These are phyloP conservation scores for Glycine latifolia DNA, from an alignment of 306 rosid genomes.

Conservation along the genomic window DNA sequence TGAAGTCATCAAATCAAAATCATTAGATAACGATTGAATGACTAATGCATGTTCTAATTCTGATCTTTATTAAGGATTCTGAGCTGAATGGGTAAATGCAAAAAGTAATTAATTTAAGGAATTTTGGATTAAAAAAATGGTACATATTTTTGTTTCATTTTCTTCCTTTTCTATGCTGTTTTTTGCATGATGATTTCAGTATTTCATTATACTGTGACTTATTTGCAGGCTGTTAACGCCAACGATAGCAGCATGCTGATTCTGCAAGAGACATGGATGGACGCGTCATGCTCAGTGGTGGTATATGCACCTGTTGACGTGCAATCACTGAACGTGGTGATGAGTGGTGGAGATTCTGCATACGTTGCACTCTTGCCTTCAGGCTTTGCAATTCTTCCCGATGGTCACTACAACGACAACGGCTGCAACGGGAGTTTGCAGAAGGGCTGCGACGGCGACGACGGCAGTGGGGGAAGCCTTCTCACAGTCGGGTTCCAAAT, in stretches of 20 bases:
- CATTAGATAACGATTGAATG: too few species aligned
- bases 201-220: background rate
- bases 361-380: conserved; percentile 91
- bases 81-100: too few species aligned
- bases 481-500: conserved; percentile 92
- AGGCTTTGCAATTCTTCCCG: conserved; percentile 85
- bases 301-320: conserved; percentile 89
- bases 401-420: conserved; percentile 14
- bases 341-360: conserved; percentile 87
- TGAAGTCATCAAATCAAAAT: too few species aligned
- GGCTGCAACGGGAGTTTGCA: conserved; percentile 23
- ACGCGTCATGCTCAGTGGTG: conserved; percentile 74
- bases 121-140: too few species aligned
- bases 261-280: conserved; percentile 90
- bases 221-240: conserved; percentile 63
- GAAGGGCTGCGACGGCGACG: conserved; percentile 26
- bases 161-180: background rate
- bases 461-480: conserved; percentile 56
- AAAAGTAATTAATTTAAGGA: too few species aligned
- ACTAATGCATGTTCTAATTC: too few species aligned
- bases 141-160: too few species aligned
- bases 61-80: too few species aligned
- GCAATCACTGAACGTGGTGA: conserved; percentile 69
- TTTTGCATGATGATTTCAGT: background rate
- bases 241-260: conserved; percentile 75